phyloP scores from a whole-genome alignment of 2,329 filamentous ascomycete species.

The Ascochyta pisi region DNA sequence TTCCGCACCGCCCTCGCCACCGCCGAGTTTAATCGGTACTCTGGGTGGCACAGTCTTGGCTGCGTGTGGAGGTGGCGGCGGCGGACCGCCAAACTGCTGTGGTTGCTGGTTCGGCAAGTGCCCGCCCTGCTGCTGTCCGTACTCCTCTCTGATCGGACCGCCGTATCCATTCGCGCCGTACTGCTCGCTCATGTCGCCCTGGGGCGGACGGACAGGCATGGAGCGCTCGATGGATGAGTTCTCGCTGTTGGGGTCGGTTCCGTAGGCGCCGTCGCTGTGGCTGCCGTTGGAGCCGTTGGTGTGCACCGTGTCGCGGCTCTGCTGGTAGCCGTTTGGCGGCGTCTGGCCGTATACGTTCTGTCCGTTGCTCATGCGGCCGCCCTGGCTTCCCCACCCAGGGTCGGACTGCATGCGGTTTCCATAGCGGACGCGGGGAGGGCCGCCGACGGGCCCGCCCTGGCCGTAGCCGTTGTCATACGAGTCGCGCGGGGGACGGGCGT shows the following conservation, averaged over 20 bases:
- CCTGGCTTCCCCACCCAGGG: slow-evolving; percentile 45
- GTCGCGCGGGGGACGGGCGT: slow-evolving; percentile 45
- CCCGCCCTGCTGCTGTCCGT: slow-evolving; percentile 33
- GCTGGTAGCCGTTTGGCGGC: slow-evolving; percentile 67
- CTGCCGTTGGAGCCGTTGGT: slow-evolving; percentile 77
- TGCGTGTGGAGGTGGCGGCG: slow-evolving; percentile 29
- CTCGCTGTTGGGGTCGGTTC: slow-evolving; percentile 90
- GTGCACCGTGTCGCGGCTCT: slow-evolving; percentile 85
- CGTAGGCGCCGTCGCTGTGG: slow-evolving; percentile 73
- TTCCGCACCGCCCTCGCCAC: slow-evolving; percentile 20
- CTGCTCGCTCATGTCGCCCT: slow-evolving; percentile 48
- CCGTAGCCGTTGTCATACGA: slow-evolving; percentile 46
- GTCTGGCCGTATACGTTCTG: slow-evolving; percentile 40
- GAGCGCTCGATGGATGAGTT: slow-evolving; percentile 88
- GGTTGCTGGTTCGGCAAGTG: slow-evolving; percentile 29
- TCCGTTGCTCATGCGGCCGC: slow-evolving; percentile 39
- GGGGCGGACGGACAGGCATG: slow-evolving; percentile 51
- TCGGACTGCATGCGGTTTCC: slow-evolving; percentile 54
- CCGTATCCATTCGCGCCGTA: slow-evolving; percentile 67
- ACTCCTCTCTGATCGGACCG: slow-evolving; percentile 52
- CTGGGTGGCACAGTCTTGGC: slow-evolving; percentile 17
- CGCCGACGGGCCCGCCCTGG: slow-evolving; percentile 45
- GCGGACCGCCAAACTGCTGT: slow-evolving; percentile 20
- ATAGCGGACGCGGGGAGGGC: slow-evolving; percentile 47
- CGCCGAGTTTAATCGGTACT: slow-evolving; percentile 36